These are phyloP conservation scores for Ettlia oleoabundans DNA, from an alignment of 139 green algal genomes.

Conservation along the genomic window DNA sequence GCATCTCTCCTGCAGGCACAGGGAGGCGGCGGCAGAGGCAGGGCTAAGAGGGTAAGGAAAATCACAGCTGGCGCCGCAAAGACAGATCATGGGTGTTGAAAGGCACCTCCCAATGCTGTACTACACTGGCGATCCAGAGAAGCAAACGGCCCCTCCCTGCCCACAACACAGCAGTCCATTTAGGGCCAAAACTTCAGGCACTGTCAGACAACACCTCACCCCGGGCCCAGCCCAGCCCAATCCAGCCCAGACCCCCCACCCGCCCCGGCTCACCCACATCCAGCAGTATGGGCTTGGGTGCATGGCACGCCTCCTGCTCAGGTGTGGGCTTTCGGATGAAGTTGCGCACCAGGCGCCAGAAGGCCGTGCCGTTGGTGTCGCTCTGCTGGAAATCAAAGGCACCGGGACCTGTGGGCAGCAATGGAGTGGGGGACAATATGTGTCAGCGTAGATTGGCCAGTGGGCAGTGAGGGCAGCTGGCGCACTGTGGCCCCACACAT, in stretches of 20 bases:
- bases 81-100: too few relatives aligned
- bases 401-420: slow-evolving; percentile 73
- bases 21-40: background rate
- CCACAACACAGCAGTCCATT: too few relatives aligned
- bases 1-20: slow-evolving; percentile 62
- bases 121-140: too few relatives aligned
- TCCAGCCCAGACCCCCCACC: background rate
- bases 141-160: too few relatives aligned
- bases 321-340: slow-evolving; percentile 61
- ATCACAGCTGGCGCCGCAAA: background rate
- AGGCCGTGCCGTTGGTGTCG: slow-evolving; percentile 72
- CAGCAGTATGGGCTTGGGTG: slow-evolving; percentile 87
- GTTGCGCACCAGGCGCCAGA: slow-evolving; percentile 73
- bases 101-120: too few relatives aligned
- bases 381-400: slow-evolving; percentile 88
- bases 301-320: slow-evolving; percentile 77
- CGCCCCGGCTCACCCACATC: slow-evolving; percentile 54
- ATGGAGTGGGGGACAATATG: too few relatives aligned
- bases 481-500: background rate
- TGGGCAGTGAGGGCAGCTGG: background rate
- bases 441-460: background rate
- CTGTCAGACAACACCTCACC: background rate
- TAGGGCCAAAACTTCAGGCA: background rate
- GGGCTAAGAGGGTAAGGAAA: too few relatives aligned
- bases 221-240: background rate